Percentiles rank a stretch among this genome's conserved stretches.
These are phyloP conservation scores for Neurospora crassa DNA, from an alignment of 2,329 filamentous ascomycete genomes.

Conservation along the genomic window DNA sequence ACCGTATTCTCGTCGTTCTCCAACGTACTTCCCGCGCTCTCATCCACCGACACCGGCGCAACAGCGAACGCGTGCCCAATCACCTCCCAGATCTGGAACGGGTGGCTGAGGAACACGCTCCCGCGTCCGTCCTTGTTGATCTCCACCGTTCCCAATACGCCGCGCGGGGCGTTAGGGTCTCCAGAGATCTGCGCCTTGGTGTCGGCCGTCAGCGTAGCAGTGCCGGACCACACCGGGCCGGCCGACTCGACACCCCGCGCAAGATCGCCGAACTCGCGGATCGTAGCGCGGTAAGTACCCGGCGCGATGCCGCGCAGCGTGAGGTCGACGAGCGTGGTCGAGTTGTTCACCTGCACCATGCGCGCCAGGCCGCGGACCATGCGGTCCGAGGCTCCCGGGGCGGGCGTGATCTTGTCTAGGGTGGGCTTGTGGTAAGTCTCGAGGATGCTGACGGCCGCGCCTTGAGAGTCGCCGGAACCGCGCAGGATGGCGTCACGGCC, in stretches of 20 bases:
- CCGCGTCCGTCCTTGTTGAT: slow-evolving; percentile 70
- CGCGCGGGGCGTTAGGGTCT: slow-evolving; percentile 33
- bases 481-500: slow-evolving; percentile 91
- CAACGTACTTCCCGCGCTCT: slow-evolving; percentile 45
- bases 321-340: slow-evolving; percentile 75
- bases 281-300: slow-evolving; percentile 73
- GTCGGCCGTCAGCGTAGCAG: slow-evolving; percentile 3
- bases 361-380: slow-evolving; percentile 78
- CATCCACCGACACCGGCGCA: slow-evolving; percentile 45
- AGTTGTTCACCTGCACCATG: slow-evolving; percentile 82
- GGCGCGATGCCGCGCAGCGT: slow-evolving; percentile 74
- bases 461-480: slow-evolving; percentile 76
- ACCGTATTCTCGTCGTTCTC: slow-evolving; percentile 76
- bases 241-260: slow-evolving; percentile 74
- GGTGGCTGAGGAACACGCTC: slow-evolving; percentile 68
- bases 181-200: background rate
- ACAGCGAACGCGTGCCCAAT: slow-evolving; percentile 91
- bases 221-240: slow-evolving; percentile 68
- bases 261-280: slow-evolving; percentile 81
- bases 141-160: slow-evolving; percentile 64
- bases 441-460: slow-evolving; percentile 87
- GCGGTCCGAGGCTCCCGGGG: slow-evolving; percentile 25
- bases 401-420: slow-evolving; percentile 19
- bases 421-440: slow-evolving; percentile 64
- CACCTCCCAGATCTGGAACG: slow-evolving; percentile 88